These are phyloP conservation scores for Monilinia fructigena DNA, from an alignment of 2,329 filamentous ascomycete genomes.

Conservation along the genomic window DNA sequence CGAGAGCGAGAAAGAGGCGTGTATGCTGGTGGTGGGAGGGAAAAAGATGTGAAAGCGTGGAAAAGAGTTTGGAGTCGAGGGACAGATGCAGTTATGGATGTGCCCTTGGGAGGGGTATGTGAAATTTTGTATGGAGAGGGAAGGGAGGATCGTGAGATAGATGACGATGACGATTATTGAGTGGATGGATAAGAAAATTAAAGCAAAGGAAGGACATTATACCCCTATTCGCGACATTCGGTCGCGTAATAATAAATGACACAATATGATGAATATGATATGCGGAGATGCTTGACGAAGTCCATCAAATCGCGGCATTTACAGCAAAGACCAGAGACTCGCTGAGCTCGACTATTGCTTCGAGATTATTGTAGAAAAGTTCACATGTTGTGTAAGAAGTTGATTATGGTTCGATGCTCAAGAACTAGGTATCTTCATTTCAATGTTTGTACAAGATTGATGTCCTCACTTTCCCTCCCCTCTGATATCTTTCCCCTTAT, in stretches of 20 bases:
- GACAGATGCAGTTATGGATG: conserved; percentile 96
- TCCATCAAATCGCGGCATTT: background rate
- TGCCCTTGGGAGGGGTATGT: conserved; percentile 90
- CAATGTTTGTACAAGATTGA: conserved; percentile 14
- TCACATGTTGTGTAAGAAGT: background rate
- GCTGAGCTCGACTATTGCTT: background rate
- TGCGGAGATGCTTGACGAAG: background rate
- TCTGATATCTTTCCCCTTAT: background rate
- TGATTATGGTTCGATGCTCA: background rate
- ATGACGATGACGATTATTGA: conserved; percentile 9
- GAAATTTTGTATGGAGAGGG: conserved; percentile 82
- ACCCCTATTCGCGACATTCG: background rate
- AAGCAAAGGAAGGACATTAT: background rate
- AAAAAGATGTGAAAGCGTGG: conserved; percentile 57
- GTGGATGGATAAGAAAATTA: background rate
- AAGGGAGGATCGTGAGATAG: conserved; percentile 12
- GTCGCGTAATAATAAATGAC: background rate
- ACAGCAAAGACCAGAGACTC: background rate
- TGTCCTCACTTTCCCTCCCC: background rate
- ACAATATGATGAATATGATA: background rate
- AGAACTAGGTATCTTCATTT: conserved; percentile 19
- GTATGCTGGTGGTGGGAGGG: conserved; percentile 40
- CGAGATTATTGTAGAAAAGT: background rate
- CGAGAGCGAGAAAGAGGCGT: conserved; percentile 35
- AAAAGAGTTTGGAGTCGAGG: conserved; percentile 82